Evolutionary conservation across 805 yeast species (phyloP).

Genomic region (Lachancea cidri): DNA sequence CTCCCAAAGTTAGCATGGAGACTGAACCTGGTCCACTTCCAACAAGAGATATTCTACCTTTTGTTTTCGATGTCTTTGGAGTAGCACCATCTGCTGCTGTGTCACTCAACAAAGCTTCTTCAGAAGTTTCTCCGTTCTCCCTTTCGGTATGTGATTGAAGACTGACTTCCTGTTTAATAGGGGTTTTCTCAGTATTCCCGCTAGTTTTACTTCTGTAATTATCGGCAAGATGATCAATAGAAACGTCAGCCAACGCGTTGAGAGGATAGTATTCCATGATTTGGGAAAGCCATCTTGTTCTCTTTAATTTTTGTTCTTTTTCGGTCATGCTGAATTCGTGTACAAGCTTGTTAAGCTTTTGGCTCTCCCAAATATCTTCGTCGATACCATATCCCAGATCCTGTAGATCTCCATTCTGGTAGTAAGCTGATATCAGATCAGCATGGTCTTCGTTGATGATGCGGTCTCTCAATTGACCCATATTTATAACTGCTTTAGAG

Average conservation of each 20-base stretch:
- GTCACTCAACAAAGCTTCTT: background rate
- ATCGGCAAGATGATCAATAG: constrained; percentile 38
- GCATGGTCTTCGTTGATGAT: constrained; percentile 49
- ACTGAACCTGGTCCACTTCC: constrained; percentile 95
- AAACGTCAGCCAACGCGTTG: constrained; percentile 51
- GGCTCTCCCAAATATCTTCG: constrained; percentile 63
- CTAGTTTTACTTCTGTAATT: background rate
- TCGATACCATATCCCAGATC: constrained; percentile 42
- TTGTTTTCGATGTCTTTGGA: constrained; percentile 3
- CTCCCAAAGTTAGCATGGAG: constrained; percentile 78
- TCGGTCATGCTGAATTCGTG: constrained; percentile 52
- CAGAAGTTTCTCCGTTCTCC: background rate
- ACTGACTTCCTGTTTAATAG: too few relatives aligned
- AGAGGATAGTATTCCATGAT: constrained; percentile 89
- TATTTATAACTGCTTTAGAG: constrained; percentile 59
- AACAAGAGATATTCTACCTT: constrained; percentile 70
- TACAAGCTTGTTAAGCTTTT: constrained; percentile 55
- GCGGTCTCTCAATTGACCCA: constrained; percentile 58
- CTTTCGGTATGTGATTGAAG: too few relatives aligned
- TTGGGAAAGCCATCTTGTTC: constrained; percentile 83
- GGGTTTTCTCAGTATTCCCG: background rate
- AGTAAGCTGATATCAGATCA: constrained; percentile 6
- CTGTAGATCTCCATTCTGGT: constrained; percentile 16
- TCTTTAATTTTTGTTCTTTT: constrained; percentile 47
- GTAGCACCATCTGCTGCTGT: background rate